Evolutionary conservation across 129 eudicot genomes (phyloP).

Genomic region (Lactuca saligna): DNA sequence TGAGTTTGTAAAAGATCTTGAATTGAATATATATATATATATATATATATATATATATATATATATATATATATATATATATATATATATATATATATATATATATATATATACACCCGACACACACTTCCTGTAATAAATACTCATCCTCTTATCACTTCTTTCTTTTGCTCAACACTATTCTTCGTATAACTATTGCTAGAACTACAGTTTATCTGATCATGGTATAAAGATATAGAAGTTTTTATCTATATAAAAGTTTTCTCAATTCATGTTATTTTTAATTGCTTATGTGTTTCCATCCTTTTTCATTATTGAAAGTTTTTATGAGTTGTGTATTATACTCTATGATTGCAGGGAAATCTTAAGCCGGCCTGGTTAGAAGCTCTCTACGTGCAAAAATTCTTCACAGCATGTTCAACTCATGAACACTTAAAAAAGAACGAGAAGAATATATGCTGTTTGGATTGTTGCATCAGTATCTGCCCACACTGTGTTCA

Average conservation of each 20-base stretch:
- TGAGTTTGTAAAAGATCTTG: too few relatives aligned
- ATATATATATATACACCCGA: neutral
- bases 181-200: conserved; percentile 25
- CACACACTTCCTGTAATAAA: conserved; percentile 32
- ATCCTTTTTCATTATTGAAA: conserved; percentile 18
- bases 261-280: neutral
- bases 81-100: conserved; percentile 21
- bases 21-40: too few relatives aligned
- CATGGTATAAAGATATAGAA: conserved; percentile 42
- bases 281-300: neutral
- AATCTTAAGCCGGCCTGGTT: conserved; percentile 88
- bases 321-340: neutral
- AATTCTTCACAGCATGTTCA: conserved; percentile 74
- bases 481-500: conserved; percentile 92
- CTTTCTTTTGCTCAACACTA: conserved; percentile 33
- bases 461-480: conserved; percentile 92
- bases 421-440: conserved; percentile 82
- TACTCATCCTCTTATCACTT: conserved; percentile 47
- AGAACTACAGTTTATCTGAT: conserved; percentile 30
- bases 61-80: neutral
- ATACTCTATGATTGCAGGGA: conserved; percentile 44
- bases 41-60: conserved; percentile 22
- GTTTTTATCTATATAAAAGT: neutral
- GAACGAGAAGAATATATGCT: conserved; percentile 93
- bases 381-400: conserved; percentile 75